Percentiles rank a stretch among this genome's conserved stretches.
phyloP scores from a whole-genome alignment of 2,329 filamentous ascomycete genomes.

The Trichophyton rubrum region DNA sequence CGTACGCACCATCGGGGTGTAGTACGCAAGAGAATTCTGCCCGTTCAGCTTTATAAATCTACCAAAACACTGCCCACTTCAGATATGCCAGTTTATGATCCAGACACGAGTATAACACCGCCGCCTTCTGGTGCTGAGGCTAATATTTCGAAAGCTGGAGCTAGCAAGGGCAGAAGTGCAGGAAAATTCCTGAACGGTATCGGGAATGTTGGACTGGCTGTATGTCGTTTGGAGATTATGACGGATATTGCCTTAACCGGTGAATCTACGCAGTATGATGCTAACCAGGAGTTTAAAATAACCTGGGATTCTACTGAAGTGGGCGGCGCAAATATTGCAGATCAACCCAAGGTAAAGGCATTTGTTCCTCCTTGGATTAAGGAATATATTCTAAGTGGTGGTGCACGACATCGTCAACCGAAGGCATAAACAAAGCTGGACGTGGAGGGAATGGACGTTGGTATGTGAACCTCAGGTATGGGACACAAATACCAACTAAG shows the following conservation, averaged over 20 bases:
- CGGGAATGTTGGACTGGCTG: conserved; percentile 73
- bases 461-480: neutral
- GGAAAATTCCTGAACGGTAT: conserved; percentile 70
- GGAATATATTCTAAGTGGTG: conserved; percentile 30
- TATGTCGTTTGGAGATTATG: conserved; percentile 86
- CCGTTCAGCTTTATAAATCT: conserved; percentile 56
- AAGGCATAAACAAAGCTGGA: neutral
- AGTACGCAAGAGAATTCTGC: conserved; percentile 78
- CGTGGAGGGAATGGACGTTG: neutral
- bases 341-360: conserved; percentile 54
- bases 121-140: conserved; percentile 26
- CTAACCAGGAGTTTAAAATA: conserved; percentile 51
- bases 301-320: conserved; percentile 38
- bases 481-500: neutral
- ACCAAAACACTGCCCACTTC: conserved; percentile 35
- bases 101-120: conserved; percentile 17
- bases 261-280: conserved; percentile 48
- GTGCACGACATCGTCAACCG: conserved; percentile 25
- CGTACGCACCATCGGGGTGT: conserved; percentile 90
- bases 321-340: conserved; percentile 24
- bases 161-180: conserved; percentile 50
- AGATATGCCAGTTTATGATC: conserved; percentile 36
- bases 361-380: conserved; percentile 70
- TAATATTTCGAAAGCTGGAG: conserved; percentile 43
- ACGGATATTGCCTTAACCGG: conserved; percentile 63